phyloP scores from a whole-genome alignment of 1,139 yeast species.

The Casaregolazyma suthepensis region DNA sequence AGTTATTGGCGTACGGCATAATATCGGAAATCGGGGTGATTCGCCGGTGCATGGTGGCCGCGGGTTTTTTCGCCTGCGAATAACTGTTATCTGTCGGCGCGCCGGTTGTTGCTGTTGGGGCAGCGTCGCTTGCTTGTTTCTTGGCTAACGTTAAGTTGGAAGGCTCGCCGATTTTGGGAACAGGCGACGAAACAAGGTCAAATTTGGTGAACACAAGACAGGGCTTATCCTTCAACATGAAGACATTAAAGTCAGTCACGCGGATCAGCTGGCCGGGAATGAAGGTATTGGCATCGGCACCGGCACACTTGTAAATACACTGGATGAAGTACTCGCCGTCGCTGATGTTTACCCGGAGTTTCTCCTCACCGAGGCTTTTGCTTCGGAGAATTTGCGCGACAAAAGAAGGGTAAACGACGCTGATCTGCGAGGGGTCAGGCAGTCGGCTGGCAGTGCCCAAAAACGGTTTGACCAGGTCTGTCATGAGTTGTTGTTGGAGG shows the following conservation, averaged over 20 bases:
- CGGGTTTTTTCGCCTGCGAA: background rate
- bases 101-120: constrained; percentile 1
- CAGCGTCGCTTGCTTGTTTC: background rate
- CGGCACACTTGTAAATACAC: constrained; percentile 7
- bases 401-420: constrained; percentile 4
- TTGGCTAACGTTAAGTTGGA: background rate
- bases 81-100: background rate
- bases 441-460: constrained; percentile 3
- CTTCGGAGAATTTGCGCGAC: constrained; percentile 8
- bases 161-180: constrained; percentile 9
- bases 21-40: constrained; percentile 75
- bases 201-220: constrained; percentile 6
- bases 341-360: constrained; percentile 7
- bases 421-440: background rate
- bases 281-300: constrained; percentile 2
- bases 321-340: constrained; percentile 11
- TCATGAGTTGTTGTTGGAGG: background rate
- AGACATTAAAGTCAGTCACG: constrained; percentile 5
- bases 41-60: constrained; percentile 1
- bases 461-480: constrained; percentile 7
- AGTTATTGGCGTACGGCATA: constrained; percentile 83
- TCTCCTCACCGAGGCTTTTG: constrained; percentile 6
- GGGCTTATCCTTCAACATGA: constrained; percentile 6
- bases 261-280: constrained; percentile 4
- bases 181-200: constrained; percentile 3